A percentile compares a stretch with the other conserved stretches of the same genome.
phyloP scores from a whole-genome alignment of 2,329 filamentous ascomycete genomes.

The Dothistroma septosporum region DNA sequence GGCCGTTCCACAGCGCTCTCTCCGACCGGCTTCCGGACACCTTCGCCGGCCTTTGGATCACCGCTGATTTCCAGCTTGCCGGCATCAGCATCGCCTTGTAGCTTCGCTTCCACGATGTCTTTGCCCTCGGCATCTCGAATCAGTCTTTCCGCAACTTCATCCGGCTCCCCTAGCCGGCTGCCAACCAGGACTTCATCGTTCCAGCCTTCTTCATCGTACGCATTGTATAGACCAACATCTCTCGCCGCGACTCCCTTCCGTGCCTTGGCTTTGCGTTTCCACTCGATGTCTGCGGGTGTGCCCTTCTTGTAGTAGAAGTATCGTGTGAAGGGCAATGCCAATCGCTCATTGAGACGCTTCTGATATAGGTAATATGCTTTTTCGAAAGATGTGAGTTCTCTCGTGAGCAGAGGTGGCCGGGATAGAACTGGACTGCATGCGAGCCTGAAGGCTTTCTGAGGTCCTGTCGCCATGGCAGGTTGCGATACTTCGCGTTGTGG shows the following conservation, averaged over 20 bases:
- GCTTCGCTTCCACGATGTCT: slow-evolving; percentile 48
- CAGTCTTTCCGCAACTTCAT: slow-evolving; percentile 63
- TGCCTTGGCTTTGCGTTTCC: slow-evolving; percentile 78
- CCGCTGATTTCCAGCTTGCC: slow-evolving; percentile 44
- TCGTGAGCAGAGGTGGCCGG: slow-evolving; percentile 81
- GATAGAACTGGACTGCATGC: slow-evolving; percentile 74
- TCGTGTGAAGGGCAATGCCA: slow-evolving; percentile 79
- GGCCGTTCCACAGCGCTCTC: slow-evolving; percentile 59
- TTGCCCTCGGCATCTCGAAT: slow-evolving; percentile 67
- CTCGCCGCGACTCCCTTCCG: slow-evolving; percentile 68
- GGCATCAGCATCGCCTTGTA: slow-evolving; percentile 39
- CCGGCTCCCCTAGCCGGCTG: slow-evolving; percentile 61
- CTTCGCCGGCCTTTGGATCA: slow-evolving; percentile 27
- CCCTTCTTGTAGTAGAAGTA: slow-evolving; percentile 94
- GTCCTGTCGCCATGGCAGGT: slow-evolving; percentile 46
- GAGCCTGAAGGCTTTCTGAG: slow-evolving; percentile 42
- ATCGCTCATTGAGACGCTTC: slow-evolving; percentile 89
- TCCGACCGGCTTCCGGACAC: slow-evolving; percentile 20
- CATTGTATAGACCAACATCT: slow-evolving; percentile 81
- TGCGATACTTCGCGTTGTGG: slow-evolving; percentile 31
- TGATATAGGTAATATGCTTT: slow-evolving; percentile 95
- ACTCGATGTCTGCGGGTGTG: slow-evolving; percentile 79
- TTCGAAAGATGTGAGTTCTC: slow-evolving; percentile 80
- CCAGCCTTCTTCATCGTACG: slow-evolving; percentile 71
- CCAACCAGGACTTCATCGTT: slow-evolving; percentile 85